These are phyloP conservation scores for Leptographium wingfieldii DNA, from an alignment of 2,329 filamentous ascomycete species.

Conservation along the genomic window DNA sequence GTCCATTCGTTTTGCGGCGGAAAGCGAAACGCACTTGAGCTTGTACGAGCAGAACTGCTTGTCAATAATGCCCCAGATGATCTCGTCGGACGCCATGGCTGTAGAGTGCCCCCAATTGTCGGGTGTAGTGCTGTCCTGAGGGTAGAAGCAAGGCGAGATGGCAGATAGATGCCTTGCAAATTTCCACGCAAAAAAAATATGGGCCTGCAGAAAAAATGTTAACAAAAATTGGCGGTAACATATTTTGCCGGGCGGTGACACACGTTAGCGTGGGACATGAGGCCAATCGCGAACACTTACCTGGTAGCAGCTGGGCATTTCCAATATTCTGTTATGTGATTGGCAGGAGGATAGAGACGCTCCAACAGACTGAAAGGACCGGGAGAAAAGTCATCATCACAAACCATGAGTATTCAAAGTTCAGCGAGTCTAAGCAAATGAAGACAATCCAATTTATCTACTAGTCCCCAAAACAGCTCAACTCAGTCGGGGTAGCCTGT, in stretches of 20 bases:
- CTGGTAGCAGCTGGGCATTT: not conserved
- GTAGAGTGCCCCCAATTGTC: slow-evolving; percentile 13
- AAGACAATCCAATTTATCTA: too few relatives aligned
- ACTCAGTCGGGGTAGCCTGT: too few relatives aligned
- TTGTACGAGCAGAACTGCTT: slow-evolving; percentile 94
- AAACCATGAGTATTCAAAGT: too few relatives aligned
- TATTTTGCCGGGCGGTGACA: not conserved
- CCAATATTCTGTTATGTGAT: not conserved
- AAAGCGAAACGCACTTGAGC: slow-evolving; percentile 51
- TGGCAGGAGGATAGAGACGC: not conserved
- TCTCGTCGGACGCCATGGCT: slow-evolving; percentile 84
- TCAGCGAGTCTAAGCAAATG: too few relatives aligned
- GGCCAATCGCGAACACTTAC: not conserved
- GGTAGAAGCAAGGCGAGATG: not conserved
- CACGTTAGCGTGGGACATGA: not conserved
- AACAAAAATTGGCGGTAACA: not conserved
- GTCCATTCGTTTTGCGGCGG: not conserved
- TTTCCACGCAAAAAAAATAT: not conserved
- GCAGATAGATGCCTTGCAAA: not conserved
- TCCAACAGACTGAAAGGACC: too few relatives aligned
- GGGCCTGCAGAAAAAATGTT: not conserved
- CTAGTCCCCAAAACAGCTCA: too few relatives aligned
- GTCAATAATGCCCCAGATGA: slow-evolving; percentile 95
- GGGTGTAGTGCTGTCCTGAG: not conserved
- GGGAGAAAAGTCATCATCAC: too few relatives aligned